Base-by-base conservation (phyloP, 768 basidiomycete genomes). In the Clavulina sp. region DNA sequence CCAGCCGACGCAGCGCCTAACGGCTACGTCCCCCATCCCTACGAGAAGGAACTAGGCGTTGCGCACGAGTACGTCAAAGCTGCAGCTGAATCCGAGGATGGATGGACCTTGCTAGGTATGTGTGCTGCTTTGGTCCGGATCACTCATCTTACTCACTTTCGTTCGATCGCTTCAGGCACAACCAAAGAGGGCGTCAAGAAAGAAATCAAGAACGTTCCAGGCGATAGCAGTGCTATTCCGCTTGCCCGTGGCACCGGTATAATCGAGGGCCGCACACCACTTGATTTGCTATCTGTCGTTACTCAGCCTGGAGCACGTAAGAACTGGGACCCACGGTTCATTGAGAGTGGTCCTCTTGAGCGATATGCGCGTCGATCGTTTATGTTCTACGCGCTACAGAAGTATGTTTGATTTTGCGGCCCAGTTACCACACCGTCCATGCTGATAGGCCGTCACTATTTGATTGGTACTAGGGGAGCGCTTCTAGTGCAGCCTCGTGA, bases 401-500 rank as follows among this genome's bases (percentile, higher is more conserved):
- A 49, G 54, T 56, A 13, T 2, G 52, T 7, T 16, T 33, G 16
- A 7, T 30, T 31, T 34, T 24, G 13, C 13, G 16, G 13, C 29
- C 16, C 48, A 6, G 16, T 33, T 30, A 13, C 32, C 31, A 16
- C 26, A 33, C 16, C 24, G 48, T 34, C 28, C 28, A 13, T 16
- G 32, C 31, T 49, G 24, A 49, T 13, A 9, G 26, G 16, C 43
- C 34, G 34, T 41, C 23, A 23, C 33, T 19, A 18, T 1, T 52
- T 21, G 4, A n/a, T n/a, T 1, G 24, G 9, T 38, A 13, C 7
- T 29, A 56, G 54, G 49, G 56, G 56, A 24, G 31, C 49, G n/a
- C 55, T 55, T 32, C n/a, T 57, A 16, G 55, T 52, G 21, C 43
- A 48, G n/a, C 54, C 41, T 29, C 41, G 56, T 4, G 56, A 57